Conservation (phyloP, 2,329 filamentous ascomycete genomes). For the Calonectria honghensis region DNA sequence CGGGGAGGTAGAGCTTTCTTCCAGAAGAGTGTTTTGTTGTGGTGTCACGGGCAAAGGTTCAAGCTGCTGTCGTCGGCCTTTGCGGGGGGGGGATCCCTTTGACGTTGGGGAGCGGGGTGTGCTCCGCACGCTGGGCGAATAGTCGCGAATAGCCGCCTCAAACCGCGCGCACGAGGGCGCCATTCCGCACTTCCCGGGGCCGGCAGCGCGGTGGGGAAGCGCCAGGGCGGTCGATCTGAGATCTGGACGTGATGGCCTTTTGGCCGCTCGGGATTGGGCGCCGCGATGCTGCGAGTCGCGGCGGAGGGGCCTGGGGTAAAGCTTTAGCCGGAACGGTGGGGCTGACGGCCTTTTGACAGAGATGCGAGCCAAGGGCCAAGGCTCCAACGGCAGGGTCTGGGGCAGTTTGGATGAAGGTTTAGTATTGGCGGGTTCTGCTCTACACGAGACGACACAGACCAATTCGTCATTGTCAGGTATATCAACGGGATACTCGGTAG, state of each 20-base stretch:
- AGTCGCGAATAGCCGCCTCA: constrained; percentile 46
- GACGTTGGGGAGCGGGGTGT: constrained; percentile 33
- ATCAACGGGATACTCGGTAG: constrained; percentile 3
- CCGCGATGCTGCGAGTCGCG: neutral
- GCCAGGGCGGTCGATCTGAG: constrained; percentile 27
- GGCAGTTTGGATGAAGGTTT: constrained; percentile 28
- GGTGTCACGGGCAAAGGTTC: neutral
- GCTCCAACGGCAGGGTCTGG: neutral
- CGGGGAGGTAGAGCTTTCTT: constrained; percentile 38
- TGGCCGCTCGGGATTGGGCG: constrained; percentile 13
- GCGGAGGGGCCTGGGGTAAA: constrained; percentile 46
- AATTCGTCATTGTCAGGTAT: constrained; percentile 29
- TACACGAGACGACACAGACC: constrained; percentile 2
- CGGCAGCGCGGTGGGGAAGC: constrained; percentile 47
- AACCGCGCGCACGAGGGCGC: constrained; percentile 36
- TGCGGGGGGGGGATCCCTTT: constrained; percentile 3
- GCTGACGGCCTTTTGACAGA: neutral
- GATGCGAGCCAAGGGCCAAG: constrained; percentile 1
- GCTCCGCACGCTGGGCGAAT: constrained; percentile 28
- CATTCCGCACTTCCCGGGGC: constrained; percentile 46
- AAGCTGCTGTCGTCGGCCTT: neutral
- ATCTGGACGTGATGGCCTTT: constrained; percentile 30
- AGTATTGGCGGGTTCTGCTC: constrained; percentile 1
- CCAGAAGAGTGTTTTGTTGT: neutral
- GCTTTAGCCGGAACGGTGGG: constrained; percentile 50